These are phyloP conservation scores for Apiospora sp. DNA, from an alignment of 2,329 filamentous ascomycete species.

Conservation along the genomic window DNA sequence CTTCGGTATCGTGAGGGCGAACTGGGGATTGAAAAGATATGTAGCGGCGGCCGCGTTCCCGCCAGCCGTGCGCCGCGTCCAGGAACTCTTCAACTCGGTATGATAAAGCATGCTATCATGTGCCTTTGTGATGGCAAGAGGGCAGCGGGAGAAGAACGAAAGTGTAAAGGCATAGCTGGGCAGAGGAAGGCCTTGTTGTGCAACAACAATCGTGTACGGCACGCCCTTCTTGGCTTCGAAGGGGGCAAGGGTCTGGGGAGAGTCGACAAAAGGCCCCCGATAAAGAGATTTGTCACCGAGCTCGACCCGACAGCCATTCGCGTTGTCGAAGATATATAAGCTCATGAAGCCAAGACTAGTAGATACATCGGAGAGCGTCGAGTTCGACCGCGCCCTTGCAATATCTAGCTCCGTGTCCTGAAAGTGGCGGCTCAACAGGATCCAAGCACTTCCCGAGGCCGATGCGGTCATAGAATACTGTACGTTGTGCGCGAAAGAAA, in stretches of 20 bases:
- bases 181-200: conserved; percentile 80
- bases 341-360: conserved; percentile 82
- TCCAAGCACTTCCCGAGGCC: conserved; percentile 74
- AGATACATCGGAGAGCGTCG: conserved; percentile 51
- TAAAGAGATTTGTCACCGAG: conserved; percentile 76
- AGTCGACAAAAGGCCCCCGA: conserved; percentile 89
- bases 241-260: conserved; percentile 86
- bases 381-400: conserved; percentile 51
- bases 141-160: conserved; percentile 76
- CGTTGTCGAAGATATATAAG: conserved; percentile 78
- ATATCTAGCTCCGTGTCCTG: conserved; percentile 70
- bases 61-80: conserved; percentile 83
- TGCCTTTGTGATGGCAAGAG: conserved; percentile 69
- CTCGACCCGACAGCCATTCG: conserved; percentile 73
- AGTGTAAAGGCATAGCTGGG: conserved; percentile 85
- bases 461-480: conserved; percentile 75
- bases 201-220: conserved; percentile 69
- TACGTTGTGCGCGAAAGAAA: conserved; percentile 70
- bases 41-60: conserved; percentile 80
- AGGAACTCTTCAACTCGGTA: conserved; percentile 68
- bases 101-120: conserved; percentile 65
- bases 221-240: conserved; percentile 61
- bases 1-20: conserved; percentile 66
- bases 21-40: conserved; percentile 91
- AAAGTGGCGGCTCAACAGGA: conserved; percentile 88